Evolutionary conservation across 1,284 basidiomycete genomes (phyloP).

Genomic region (Mrakiaceae sp.): DNA sequence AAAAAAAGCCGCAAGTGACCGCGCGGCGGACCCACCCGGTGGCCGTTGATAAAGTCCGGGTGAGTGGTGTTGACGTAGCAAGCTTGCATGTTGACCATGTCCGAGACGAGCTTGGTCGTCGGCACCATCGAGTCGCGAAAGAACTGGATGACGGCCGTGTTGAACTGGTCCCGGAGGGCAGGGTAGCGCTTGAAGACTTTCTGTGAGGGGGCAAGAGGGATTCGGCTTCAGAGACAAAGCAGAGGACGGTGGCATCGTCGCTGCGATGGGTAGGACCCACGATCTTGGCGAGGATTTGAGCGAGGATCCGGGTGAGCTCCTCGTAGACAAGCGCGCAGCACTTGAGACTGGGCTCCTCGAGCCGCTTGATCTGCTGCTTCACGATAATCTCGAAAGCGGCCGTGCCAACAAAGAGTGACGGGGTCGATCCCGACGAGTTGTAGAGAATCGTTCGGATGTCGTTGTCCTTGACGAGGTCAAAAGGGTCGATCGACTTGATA

Average conservation of each 20-base stretch:
- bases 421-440: slow-evolving; percentile 95
- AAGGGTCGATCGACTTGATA: slow-evolving; percentile 89
- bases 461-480: slow-evolving; percentile 95
- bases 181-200: slow-evolving; percentile 92
- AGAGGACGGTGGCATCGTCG: background rate
- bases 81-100: slow-evolving; percentile 91
- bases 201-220: slow-evolving; percentile 37
- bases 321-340: slow-evolving; percentile 93
- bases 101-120: slow-evolving; percentile 85
- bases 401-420: slow-evolving; percentile 89
- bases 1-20: background rate
- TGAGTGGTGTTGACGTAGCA: slow-evolving; percentile 99
- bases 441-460: slow-evolving; percentile 93
- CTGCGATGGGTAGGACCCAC: slow-evolving; percentile 43
- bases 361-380: slow-evolving; percentile 93
- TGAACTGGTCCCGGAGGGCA: slow-evolving; percentile 86
- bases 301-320: slow-evolving; percentile 88
- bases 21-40: slow-evolving; percentile 46
- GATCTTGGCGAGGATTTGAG: slow-evolving; percentile 77
- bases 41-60: slow-evolving; percentile 93
- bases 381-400: slow-evolving; percentile 96
- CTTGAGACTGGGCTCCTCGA: slow-evolving; percentile 86
- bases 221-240: no score
- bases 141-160: slow-evolving; percentile 85
- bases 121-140: slow-evolving; percentile 89